Evolutionary conservation across 495 filamentous ascomycete genomes (phyloP).

Genomic region (Aspergillus cavernicola): DNA sequence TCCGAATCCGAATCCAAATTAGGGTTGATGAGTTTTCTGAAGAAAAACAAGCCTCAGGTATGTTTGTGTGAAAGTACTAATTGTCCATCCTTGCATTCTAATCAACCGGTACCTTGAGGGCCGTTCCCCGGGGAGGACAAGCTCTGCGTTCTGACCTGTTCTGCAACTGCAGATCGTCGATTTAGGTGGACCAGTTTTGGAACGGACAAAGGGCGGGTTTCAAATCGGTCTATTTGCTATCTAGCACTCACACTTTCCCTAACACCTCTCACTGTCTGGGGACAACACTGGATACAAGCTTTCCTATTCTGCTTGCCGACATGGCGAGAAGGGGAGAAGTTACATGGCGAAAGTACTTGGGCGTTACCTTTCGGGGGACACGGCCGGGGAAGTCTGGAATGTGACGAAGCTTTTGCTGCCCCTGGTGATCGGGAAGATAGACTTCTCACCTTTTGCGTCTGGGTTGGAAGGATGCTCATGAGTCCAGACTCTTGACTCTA

Average conservation of each 20-base stretch:
- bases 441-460: neutral
- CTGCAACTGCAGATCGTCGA: constrained; percentile 15
- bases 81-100: constrained; percentile 19
- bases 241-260: neutral
- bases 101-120: constrained; percentile 1
- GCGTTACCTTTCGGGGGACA: constrained; percentile 16
- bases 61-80: neutral
- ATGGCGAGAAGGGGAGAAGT: neutral
- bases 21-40: too few relatives aligned
- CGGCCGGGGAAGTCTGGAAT: constrained; percentile 21
- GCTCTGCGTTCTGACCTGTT: neutral
- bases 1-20: neutral
- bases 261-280: neutral
- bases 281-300: neutral
- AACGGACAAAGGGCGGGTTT: constrained; percentile 13
- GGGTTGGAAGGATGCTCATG: neutral
- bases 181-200: constrained; percentile 15
- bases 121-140: constrained; percentile 8
- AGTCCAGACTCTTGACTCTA: too few relatives aligned
- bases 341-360: constrained; percentile 12
- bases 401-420: constrained; percentile 2
- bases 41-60: neutral
- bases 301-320: neutral
- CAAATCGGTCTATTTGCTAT: constrained; percentile 17
- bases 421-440: neutral